These are phyloP conservation scores for Elongisporangium prolatum DNA, from an alignment of 352 stramenopile species.

Conservation along the genomic window DNA sequence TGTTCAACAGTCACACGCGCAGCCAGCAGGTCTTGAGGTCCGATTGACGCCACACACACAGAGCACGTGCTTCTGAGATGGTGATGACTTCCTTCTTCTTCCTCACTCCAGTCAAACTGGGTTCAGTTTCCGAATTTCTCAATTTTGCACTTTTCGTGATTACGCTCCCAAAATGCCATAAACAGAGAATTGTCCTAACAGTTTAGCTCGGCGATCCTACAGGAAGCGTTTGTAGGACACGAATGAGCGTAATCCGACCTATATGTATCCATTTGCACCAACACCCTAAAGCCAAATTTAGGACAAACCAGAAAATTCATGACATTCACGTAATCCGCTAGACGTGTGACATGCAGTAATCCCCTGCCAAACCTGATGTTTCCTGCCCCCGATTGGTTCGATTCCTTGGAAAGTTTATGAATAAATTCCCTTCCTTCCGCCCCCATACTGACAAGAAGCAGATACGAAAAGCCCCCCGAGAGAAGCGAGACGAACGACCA, in stretches of 20 bases:
- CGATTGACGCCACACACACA: background rate
- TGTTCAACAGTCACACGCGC: background rate
- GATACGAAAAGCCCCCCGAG: background rate
- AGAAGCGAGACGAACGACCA: slow-evolving; percentile 4
- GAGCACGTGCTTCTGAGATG: background rate
- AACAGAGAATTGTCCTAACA: background rate
- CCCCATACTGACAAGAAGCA: background rate
- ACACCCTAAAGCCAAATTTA: background rate
- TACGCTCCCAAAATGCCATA: background rate
- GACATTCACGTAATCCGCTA: background rate
- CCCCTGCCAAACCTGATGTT: background rate
- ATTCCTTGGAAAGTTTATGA: slow-evolving; percentile 2
- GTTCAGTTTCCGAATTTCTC: background rate
- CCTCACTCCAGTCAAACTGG: background rate
- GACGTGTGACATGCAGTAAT: slow-evolving; percentile 2
- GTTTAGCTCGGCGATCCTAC: too few species aligned
- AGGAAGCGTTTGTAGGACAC: background rate
- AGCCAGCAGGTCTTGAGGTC: background rate
- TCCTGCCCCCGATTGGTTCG: background rate
- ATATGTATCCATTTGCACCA: background rate
- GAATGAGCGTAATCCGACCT: background rate
- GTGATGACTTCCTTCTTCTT: background rate
- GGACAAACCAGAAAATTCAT: background rate
- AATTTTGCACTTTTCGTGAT: background rate
- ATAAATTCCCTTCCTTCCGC: background rate